Evolutionary conservation across 1,284 basidiomycete species (phyloP).

Genomic region (Schizophyllum commune): DNA sequence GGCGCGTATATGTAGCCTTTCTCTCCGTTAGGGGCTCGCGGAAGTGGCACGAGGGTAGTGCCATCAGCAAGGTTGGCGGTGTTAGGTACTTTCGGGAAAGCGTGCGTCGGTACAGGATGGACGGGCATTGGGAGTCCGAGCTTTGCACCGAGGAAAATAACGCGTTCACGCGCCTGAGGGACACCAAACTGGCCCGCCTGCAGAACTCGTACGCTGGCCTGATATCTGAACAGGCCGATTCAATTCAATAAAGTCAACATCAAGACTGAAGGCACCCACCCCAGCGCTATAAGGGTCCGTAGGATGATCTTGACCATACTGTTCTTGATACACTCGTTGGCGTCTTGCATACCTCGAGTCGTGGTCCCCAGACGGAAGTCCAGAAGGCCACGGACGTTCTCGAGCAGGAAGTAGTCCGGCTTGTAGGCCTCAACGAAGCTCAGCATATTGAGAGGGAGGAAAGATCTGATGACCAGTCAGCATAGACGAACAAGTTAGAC

Average conservation of each 20-base stretch:
- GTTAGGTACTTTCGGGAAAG: not conserved
- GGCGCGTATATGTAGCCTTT: constrained; percentile 1
- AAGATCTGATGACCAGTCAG: not conserved
- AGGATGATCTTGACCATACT: constrained; percentile 4
- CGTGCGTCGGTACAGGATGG: constrained; percentile 7
- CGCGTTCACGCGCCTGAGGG: not conserved
- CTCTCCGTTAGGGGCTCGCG: not conserved
- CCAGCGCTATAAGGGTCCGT: not conserved
- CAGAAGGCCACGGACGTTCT: constrained; percentile 11
- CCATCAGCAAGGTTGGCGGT: not conserved
- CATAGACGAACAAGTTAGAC: too few relatives aligned
- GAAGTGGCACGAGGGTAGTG: not conserved
- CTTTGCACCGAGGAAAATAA: constrained; percentile 2
- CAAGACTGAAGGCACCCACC: not conserved
- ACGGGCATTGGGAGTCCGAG: constrained; percentile 2
- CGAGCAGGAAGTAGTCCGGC: constrained; percentile 8
- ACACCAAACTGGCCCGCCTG: constrained; percentile 2
- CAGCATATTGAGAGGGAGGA: constrained; percentile 7
- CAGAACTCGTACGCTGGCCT: not conserved
- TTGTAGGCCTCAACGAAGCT: constrained; percentile 2
- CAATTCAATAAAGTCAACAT: not conserved
- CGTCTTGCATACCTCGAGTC: not conserved
- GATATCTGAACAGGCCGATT: not conserved
- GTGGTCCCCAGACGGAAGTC: not conserved
- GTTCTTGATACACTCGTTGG: not conserved